Conservation (phyloP, 106 monocot genomes). For the Apostasia ramifera region DNA sequence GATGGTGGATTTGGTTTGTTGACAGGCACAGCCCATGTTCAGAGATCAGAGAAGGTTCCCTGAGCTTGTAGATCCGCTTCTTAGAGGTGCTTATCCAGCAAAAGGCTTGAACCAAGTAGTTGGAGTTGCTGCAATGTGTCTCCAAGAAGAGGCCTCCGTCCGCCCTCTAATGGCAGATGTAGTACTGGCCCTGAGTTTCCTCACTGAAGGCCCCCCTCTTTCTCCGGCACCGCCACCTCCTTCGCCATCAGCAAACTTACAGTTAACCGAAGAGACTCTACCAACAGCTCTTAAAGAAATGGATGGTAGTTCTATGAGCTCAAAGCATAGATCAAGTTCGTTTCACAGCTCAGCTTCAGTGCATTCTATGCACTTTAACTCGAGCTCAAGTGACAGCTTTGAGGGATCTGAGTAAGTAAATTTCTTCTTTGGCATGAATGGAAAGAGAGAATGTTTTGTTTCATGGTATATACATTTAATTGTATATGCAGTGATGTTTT, state of each 20-base stretch:
- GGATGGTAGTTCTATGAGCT: no score
- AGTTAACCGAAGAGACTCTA: background rate
- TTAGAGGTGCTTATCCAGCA: slow-evolving; percentile 37
- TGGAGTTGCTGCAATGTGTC: slow-evolving; percentile 79
- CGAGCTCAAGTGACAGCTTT: no score
- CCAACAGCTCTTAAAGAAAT: no score
- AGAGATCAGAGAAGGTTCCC: slow-evolving; percentile 71
- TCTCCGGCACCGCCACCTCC: background rate
- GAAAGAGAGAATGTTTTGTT: no score
- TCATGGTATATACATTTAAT: no score
- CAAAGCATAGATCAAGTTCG: no score
- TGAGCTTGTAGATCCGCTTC: slow-evolving; percentile 66
- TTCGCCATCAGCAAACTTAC: background rate
- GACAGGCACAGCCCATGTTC: slow-evolving; percentile 65
- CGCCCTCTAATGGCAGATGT: slow-evolving; percentile 81
- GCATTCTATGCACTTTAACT: no score
- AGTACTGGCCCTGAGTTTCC: slow-evolving; percentile 68
- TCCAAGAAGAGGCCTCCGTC: slow-evolving; percentile 79
- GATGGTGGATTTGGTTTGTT: background rate
- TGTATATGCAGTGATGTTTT: no score
- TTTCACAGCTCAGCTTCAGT: no score
- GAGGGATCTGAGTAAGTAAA: no score
- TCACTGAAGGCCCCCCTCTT: slow-evolving; percentile 11
- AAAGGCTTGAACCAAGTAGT: slow-evolving; percentile 72
- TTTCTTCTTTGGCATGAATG: no score